Evolutionary conservation across 805 yeast species (phyloP), one percentile per base, ranked within the genome.

Genomic region (Ogataea nakhonphanomensis): DNA sequence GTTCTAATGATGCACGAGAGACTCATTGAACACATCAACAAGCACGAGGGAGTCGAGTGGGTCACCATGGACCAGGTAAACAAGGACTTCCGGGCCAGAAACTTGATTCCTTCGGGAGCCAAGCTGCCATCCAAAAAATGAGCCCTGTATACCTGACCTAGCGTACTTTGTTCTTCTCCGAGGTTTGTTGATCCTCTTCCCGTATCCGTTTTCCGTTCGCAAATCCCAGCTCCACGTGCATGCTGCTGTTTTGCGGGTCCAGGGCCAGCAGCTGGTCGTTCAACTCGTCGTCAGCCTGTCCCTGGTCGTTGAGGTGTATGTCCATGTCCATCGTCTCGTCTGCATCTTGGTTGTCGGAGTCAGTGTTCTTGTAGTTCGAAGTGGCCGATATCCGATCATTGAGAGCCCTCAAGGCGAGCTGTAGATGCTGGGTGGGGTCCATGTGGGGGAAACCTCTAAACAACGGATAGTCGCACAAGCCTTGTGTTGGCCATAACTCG

Each of bases 131-230:
- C 20, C 20, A 17, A 17, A 17, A 17, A 17, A 17, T 17, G 20
- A 9, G 35, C 44, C n/a, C 7, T n/a, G 12, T 29, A 49, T 8
- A 28, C 27, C 13, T 39, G 33, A 33, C 45, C 45, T 8, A 25
- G 22, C 36, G 25, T 17, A 50, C 50, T 55, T 71, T 71, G 53
- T 53, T 71, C 14, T 65, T 54, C 17, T 52, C 70, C 1, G 73
- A 21, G 45, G 73, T 37, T 45, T 71, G 39, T 77, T 65, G 39
- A 78, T 79, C 29, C 47, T 54, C 27, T 63, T 65, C 42, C 43
- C 69, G 41, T 62, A 70, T 10, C 50, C 61, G 31, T 66, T 69
- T 29, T 59, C 71, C 22, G 61, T 73, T 29, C 76, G 48, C 39
- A 3, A 36, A 46, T 8, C 56, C 60, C 17, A 51, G 41, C 30